Evolutionary conservation across 2,329 filamentous ascomycete genomes (phyloP).

Genomic region (Mycogone perniciosa): DNA sequence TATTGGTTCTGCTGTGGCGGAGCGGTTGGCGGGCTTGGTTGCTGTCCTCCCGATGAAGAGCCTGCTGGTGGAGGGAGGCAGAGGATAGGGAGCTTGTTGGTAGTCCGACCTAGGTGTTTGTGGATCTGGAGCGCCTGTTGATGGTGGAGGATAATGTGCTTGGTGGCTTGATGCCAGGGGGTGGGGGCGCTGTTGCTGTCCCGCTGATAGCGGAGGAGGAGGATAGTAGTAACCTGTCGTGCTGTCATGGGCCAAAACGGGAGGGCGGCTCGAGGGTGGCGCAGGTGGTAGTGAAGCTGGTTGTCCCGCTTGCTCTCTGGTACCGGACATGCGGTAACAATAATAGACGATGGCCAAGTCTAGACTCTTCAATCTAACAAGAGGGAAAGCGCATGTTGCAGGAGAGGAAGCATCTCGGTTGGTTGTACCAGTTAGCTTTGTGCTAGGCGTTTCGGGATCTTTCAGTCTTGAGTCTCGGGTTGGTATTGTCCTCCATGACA

Average conservation of each 20-base stretch:
- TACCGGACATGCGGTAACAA: too few species aligned
- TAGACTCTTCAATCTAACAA: background rate
- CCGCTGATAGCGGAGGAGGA: background rate
- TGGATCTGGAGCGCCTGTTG: background rate
- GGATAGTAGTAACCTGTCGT: background rate
- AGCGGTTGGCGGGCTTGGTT: too few species aligned
- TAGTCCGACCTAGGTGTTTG: background rate
- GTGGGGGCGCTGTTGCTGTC: background rate
- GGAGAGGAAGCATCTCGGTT: background rate
- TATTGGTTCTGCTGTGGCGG: too few species aligned
- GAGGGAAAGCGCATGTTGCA: background rate
- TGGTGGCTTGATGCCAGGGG: background rate
- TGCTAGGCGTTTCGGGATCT: too few species aligned
- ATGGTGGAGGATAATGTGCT: background rate
- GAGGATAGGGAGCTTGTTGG: background rate
- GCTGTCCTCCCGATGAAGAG: too few species aligned
- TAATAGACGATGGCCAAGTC: background rate
- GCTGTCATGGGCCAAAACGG: background rate
- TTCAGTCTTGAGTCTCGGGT: too few species aligned
- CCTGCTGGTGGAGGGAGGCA: too few species aligned
- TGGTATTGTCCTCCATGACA: too few species aligned
- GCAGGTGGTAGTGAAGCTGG: background rate
- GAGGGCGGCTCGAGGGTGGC: background rate
- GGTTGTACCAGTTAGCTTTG: too few species aligned
- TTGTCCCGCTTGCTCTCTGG: background rate